Evolutionary conservation across 2,329 filamentous ascomycete species (phyloP), one percentile per base, ranked within the genome.

Genomic region (Hypoxylon sp.): DNA sequence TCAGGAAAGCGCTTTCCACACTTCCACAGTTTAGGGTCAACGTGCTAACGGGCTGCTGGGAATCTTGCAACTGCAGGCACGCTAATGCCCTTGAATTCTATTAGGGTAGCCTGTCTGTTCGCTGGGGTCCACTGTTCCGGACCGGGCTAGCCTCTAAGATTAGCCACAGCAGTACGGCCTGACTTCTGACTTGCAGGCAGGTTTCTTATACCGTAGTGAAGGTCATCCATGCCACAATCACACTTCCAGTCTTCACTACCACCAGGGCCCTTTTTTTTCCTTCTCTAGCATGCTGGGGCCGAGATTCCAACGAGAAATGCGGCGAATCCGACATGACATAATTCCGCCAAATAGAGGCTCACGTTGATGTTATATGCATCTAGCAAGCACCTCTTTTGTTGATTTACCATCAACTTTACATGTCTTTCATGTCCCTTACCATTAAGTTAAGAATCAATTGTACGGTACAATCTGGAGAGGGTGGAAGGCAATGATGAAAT

Each of bases 311-410:
- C 12, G 5, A 55, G 26, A 46, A 42, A 24, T 48, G 62, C 62
- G 65, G 59, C 65, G 48, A 54, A 68, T 56, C 62, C 59, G 65
- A 61, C 48, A 58, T 68, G 62, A 65, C 55, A 63, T 63, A 57
- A 63, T 65, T 56, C 44, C 8, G 11, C 48, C 48, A 28, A 45
- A 49, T 45, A 24, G 14, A 36, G 4, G n/a, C 33, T 33, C 45
- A 33, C 36, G 32, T 14, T n/a, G 42, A 22, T 49, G n/a, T 36
- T 11, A 11, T 52, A 58, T 50, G 28, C 26, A 54, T 2, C n/a
- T 32, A 63, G 42, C 16, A 49, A 52, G n/a, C 24, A 28, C 11
- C 20, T 46, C 11, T 44, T 46, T 32, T n/a, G 14, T 55, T 36
- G 18, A 38, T 16, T 38, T 20, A 22, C 24, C 49, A 4, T 8